Base-by-base conservation (phyloP, 495 filamentous ascomycete genomes). In the Penicillium lagena region DNA sequence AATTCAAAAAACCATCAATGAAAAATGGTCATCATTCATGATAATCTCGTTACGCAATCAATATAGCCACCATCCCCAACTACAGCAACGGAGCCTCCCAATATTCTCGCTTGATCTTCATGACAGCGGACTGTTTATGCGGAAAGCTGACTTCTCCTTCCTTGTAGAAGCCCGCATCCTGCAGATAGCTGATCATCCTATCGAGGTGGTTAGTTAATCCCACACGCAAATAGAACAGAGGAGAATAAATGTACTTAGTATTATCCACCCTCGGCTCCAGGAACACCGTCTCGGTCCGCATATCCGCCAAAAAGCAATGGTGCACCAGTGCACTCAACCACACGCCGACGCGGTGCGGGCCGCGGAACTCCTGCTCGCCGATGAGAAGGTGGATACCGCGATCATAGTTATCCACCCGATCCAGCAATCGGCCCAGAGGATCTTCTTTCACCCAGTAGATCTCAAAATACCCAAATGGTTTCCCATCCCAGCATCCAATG, bases 381-480 rank as follows among this genome's bases (percentile, higher is more conserved):
- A 98, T 79, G 22, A 98, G 67, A 13, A 89, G 79, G 60, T 97
- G 94, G 32, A 95, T 67, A 0, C 94, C 93, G 9, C 93, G 74
- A 57, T 96, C 94, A 61, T 87, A 96, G 54, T 94, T 83, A 17
- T 78, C 78, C 1, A 81, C 79, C 0, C 70, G 75, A 1, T 79
- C 77, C 29, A 91, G 58, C 39, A 85, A 66, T 27, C 72, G 72
- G 0, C 87, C 89, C 15, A 98, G 58, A 2, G 66, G 64, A 57
- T 97, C 94, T 60, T 98, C 93, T 53, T 95, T 95, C 2, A 93
- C 90, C 94, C 94, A 98, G 68, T 98, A 98, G 33, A 98, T 78
- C 70, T 98, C 94, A 57, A 98, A 95, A 54, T 94, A 98, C 0
- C 93, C 93, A 64, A 97, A 98, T 0, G 93, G 93, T 46, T 90